Evolutionary conservation across 495 filamentous ascomycete genomes (phyloP).

Genomic region (Parachaetomium inaequale): DNA sequence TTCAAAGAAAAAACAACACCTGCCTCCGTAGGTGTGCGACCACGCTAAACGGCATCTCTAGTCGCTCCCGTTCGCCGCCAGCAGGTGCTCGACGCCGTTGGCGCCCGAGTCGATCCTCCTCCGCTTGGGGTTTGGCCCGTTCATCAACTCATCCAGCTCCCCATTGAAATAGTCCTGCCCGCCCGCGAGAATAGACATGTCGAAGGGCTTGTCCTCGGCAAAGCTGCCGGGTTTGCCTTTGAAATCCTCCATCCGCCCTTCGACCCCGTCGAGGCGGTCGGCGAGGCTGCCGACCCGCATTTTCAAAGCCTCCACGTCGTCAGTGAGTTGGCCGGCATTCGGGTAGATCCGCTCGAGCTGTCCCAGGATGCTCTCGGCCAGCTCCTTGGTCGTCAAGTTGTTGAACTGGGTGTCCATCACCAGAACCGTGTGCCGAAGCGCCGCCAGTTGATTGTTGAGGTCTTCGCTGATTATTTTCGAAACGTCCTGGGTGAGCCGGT

Average conservation of each 20-base stretch:
- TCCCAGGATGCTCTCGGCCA: conserved; percentile 28
- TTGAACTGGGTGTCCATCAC: conserved; percentile 26
- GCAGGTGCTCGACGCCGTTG: background rate
- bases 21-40: background rate
- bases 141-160: background rate
- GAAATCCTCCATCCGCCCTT: conserved; percentile 6
- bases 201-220: background rate
- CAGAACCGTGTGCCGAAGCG: conserved; percentile 2
- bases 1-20: too few relatives aligned
- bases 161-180: too few relatives aligned
- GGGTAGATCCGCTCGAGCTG: conserved; percentile 26
- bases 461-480: background rate
- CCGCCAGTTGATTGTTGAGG: conserved; percentile 2
- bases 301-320: conserved; percentile 13
- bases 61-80: background rate
- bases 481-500: background rate
- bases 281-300: background rate
- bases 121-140: background rate
- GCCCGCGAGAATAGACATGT: background rate
- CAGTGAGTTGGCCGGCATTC: conserved; percentile 4
- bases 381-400: conserved; percentile 29
- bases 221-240: background rate
- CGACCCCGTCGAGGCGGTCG: background rate
- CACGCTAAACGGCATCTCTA: background rate
- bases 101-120: background rate